Evolutionary conservation across 352 stramenopile genomes (phyloP).

Genomic region (Globisporangium okanoganense): DNA sequence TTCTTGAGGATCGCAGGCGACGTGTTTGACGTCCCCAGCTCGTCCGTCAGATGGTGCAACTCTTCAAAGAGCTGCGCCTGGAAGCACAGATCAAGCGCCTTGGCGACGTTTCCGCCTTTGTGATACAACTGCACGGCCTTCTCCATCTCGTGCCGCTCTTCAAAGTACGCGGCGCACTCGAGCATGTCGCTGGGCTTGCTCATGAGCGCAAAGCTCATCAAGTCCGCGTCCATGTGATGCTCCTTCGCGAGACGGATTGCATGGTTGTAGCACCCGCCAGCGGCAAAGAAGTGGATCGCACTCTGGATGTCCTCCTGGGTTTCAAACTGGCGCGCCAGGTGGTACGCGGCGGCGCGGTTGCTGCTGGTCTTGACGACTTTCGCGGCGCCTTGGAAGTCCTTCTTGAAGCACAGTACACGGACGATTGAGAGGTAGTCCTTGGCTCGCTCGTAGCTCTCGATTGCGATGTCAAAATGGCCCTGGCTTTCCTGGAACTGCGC

Average conservation of each 20-base stretch:
- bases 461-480: conserved; percentile 82
- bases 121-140: conserved; percentile 94
- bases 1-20: conserved; percentile 84
- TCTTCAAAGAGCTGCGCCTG: conserved; percentile 85
- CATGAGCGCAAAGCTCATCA: conserved; percentile 91
- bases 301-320: conserved; percentile 70
- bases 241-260: conserved; percentile 91
- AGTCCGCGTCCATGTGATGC: conserved; percentile 86
- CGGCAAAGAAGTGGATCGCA: conserved; percentile 91
- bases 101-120: conserved; percentile 88
- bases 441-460: conserved; percentile 86
- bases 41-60: conserved; percentile 81
- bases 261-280: conserved; percentile 90
- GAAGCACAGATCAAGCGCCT: conserved; percentile 94
- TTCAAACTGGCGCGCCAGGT: conserved; percentile 88
- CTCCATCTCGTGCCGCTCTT: conserved; percentile 89
- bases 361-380: conserved; percentile 83
- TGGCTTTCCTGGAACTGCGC: conserved; percentile 92
- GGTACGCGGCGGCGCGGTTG: conserved; percentile 77
- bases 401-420: conserved; percentile 88
- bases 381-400: conserved; percentile 80
- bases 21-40: conserved; percentile 61
- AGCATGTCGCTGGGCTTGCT: conserved; percentile 85
- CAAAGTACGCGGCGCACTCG: conserved; percentile 91
- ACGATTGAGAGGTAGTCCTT: conserved; percentile 90